These are phyloP conservation scores for Candida hungchunana DNA, from an alignment of 805 yeast genomes.

Conservation along the genomic window DNA sequence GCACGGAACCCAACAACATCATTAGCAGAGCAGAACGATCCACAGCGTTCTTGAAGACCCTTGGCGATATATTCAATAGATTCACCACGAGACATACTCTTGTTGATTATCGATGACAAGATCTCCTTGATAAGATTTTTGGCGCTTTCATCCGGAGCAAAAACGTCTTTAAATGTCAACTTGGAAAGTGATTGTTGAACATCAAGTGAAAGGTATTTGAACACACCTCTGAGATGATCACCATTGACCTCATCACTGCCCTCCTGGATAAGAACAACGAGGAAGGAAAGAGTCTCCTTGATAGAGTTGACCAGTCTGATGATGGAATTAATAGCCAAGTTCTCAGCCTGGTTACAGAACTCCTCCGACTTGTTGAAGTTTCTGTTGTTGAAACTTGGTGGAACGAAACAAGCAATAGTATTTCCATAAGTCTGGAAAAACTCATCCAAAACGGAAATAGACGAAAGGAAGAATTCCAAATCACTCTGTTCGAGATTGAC, in stretches of 20 bases:
- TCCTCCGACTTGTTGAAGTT: constrained; percentile 43
- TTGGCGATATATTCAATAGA: constrained; percentile 88
- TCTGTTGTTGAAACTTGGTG: constrained; percentile 44
- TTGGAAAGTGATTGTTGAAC: constrained; percentile 64
- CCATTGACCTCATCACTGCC: constrained; percentile 31
- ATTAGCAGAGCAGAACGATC: constrained; percentile 88
- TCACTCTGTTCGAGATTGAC: constrained; percentile 43
- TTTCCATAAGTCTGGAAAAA: constrained; percentile 65
- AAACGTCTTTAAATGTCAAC: constrained; percentile 68
- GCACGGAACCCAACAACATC: constrained; percentile 95
- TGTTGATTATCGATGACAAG: constrained; percentile 82
- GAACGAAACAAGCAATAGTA: constrained; percentile 54
- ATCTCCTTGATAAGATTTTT: constrained; percentile 73
- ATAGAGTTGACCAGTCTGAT: constrained; percentile 69
- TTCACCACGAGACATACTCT: constrained; percentile 85
- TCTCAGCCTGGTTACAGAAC: constrained; percentile 82
- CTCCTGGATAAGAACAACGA: constrained; percentile 78
- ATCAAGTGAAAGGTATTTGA: constrained; percentile 63
- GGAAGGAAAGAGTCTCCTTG: constrained; percentile 87
- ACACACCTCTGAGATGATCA: constrained; percentile 49
- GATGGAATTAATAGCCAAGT: constrained; percentile 77
- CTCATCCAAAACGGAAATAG: constrained; percentile 63
- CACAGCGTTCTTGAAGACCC: constrained; percentile 87
- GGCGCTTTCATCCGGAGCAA: constrained; percentile 58
- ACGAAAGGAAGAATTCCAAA: constrained; percentile 67